Base-by-base conservation (phyloP, 2,329 filamentous ascomycete genomes). In the Apiospora rasikravindrae region DNA sequence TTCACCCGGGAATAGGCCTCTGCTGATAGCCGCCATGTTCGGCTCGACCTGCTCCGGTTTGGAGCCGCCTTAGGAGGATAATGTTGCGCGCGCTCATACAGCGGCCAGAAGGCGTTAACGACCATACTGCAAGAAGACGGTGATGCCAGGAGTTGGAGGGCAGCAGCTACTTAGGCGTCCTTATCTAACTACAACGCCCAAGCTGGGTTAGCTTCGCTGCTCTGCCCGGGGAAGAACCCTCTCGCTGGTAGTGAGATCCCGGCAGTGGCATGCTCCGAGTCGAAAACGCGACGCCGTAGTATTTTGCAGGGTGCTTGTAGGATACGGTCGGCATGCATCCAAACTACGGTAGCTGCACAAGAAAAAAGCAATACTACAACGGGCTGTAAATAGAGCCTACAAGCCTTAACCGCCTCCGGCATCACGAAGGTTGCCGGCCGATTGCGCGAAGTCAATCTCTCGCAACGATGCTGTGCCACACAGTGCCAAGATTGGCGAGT, bases 371-470 rank as follows among this genome's bases (percentile, higher is more conserved):
- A 26, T 53, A 53, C 26, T 16, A 53, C 51, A 5, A 4, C 16
- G 13, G 24, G 29, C 51, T 13, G 51, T 16, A 53, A 14, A 16
- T 7, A 53, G 14, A n/a, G 45, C n/a, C 19, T 49, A 10, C 45
- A 7, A n/a, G 26, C 49, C 49, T n/a, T 8, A n/a, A 8, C 45
- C 45, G 45, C 19, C 19, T 10, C 45, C 22, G 19, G 33, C 33
- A 64, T 64, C 57, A 29, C 4, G 33, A 64, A 64, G 29, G 57
- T 64, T 40, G 57, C 57, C 33, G 57, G 57, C 57, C 33, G 33
- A 64, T 37, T 64, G 33, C 13, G 40, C 13, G 49, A 8, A 13
- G 49, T 14, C 19, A 51, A 51, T 26, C n/a, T 51, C 47, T 51
- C n/a, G 49, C 11, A 24, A 51, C 22, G n/a, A 24, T 33, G 14